phyloP scores from a whole-genome alignment of 2,329 filamentous ascomycete genomes.

The Xylaria sp. region DNA sequence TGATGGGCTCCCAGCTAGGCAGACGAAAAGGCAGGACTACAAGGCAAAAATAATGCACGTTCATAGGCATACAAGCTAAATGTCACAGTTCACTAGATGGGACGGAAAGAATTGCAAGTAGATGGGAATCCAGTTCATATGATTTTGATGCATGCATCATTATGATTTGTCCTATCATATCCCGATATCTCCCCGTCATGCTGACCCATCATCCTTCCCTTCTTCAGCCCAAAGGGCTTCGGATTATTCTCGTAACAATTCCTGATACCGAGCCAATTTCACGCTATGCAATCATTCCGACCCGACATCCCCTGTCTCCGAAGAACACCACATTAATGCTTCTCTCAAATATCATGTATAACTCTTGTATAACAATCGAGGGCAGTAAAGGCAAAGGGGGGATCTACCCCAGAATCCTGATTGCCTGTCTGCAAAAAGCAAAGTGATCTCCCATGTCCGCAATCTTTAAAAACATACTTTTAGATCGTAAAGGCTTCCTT shows the following conservation, averaged over 20 bases:
- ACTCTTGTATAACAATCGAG: conserved; percentile 10
- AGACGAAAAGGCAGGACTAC: conserved; percentile 16
- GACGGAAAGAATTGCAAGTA: not conserved
- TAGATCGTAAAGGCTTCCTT: conserved; percentile 7
- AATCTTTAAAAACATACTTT: conserved; percentile 25
- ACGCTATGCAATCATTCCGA: conserved; percentile 26
- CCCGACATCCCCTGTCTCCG: not conserved
- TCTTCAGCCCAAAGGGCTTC: not conserved
- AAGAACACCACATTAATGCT: conserved; percentile 31
- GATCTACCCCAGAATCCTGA: conserved; percentile 21
- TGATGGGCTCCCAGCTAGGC: conserved; percentile 25
- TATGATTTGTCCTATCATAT: conserved; percentile 19
- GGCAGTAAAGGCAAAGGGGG: conserved; percentile 6
- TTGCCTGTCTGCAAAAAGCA: conserved; percentile 14
- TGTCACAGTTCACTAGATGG: conserved; percentile 13
- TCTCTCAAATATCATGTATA: conserved; percentile 20
- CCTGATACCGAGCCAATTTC: conserved; percentile 11
- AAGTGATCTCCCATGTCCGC: conserved; percentile 9
- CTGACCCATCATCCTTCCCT: not conserved
- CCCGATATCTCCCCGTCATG: conserved; percentile 2
- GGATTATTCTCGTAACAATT: conserved; percentile 17
- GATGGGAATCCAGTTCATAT: conserved; percentile 28
- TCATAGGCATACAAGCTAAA: not conserved
- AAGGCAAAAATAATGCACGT: not conserved
- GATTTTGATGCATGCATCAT: conserved; percentile 30